Evolutionary conservation across 2,329 filamentous ascomycete genomes (phyloP).

Genomic region (Parasarocladium wereldwijsianum): DNA sequence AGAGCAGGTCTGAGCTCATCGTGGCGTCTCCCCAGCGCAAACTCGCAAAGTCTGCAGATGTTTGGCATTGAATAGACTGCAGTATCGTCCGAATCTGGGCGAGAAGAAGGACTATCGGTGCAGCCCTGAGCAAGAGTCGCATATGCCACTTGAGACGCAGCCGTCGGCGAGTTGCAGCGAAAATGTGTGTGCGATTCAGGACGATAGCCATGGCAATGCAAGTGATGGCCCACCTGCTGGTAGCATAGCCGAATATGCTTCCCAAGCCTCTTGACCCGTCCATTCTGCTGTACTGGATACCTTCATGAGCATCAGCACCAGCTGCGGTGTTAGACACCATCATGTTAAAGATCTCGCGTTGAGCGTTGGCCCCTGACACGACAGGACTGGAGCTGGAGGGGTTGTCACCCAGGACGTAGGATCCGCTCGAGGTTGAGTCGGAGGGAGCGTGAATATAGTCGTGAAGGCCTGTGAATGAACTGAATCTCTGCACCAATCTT

Average conservation of each 20-base stretch:
- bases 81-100: conserved; percentile 57
- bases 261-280: conserved; percentile 57
- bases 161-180: conserved; percentile 73
- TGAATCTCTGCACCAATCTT: conserved; percentile 53
- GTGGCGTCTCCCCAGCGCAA: conserved; percentile 55
- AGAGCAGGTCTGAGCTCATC: conserved; percentile 53
- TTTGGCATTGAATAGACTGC: conserved; percentile 85
- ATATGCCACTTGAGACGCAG: conserved; percentile 62
- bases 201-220: conserved; percentile 78
- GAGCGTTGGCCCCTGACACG: not conserved
- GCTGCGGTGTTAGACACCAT: conserved; percentile 12
- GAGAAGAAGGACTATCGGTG: conserved; percentile 56
- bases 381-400: no score
- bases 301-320: conserved; percentile 2
- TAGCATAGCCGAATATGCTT: conserved; percentile 79
- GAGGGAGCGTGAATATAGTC: conserved; percentile 47
- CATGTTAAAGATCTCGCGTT: conserved; percentile 14
- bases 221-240: conserved; percentile 80
- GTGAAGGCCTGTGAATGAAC: conserved; percentile 44
- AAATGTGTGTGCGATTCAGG: conserved; percentile 84
- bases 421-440: no score
- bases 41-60: conserved; percentile 54
- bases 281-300: conserved; percentile 35
- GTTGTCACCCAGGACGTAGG: no score
- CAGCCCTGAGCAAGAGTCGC: conserved; percentile 52